Percentiles rank a stretch among this genome's conserved stretches.
Evolutionary conservation across 192 early-diverging fungal genomes (phyloP).

Genomic region (Rhizoclosmatium globosum): DNA sequence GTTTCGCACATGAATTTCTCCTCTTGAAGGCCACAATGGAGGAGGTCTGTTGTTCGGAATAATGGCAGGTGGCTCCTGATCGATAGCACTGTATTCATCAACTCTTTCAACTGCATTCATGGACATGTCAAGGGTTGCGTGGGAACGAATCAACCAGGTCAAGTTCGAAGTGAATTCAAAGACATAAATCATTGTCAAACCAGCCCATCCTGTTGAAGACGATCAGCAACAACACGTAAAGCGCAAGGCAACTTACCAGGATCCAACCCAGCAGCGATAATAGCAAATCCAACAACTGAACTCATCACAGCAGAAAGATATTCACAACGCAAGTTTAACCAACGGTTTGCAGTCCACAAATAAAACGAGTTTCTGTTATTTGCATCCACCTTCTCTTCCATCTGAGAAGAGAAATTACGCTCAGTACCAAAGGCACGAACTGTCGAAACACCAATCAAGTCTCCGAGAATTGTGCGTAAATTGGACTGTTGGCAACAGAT

Average conservation of each 20-base stretch:
- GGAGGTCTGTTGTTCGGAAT: conserved; percentile 57
- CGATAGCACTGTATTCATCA: conserved; percentile 76
- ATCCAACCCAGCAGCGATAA: conserved; percentile 23
- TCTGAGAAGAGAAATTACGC: conserved; percentile 36
- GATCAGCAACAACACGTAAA: conserved; percentile 44
- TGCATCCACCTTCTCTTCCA: conserved; percentile 54
- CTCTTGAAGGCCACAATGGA: conserved; percentile 65
- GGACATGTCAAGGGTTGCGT: conserved; percentile 45
- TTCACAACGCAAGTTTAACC: conserved; percentile 34
- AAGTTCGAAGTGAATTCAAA: conserved; percentile 41
- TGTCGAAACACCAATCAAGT: conserved; percentile 54
- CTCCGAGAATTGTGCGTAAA: conserved; percentile 84
- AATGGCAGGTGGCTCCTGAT: conserved; percentile 77
- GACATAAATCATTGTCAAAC: conserved; percentile 45
- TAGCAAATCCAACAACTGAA: conserved; percentile 26
- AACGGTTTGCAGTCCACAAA: conserved; percentile 80
- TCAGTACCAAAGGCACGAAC: conserved; percentile 50
- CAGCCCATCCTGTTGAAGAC: conserved; percentile 18
- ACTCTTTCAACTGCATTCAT: conserved; percentile 53
- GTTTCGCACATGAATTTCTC: conserved; percentile 71
- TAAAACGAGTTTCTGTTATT: conserved; percentile 84
- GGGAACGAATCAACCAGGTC: conserved; percentile 37
- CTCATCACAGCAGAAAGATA: conserved; percentile 19
- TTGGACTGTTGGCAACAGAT: conserved; percentile 74
- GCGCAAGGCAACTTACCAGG: conserved; percentile 13